Percentiles rank a stretch among this genome's conserved stretches.
These are phyloP conservation scores for Arthroderma uncinatum DNA, from an alignment of 2,329 filamentous ascomycete species.

Conservation along the genomic window DNA sequence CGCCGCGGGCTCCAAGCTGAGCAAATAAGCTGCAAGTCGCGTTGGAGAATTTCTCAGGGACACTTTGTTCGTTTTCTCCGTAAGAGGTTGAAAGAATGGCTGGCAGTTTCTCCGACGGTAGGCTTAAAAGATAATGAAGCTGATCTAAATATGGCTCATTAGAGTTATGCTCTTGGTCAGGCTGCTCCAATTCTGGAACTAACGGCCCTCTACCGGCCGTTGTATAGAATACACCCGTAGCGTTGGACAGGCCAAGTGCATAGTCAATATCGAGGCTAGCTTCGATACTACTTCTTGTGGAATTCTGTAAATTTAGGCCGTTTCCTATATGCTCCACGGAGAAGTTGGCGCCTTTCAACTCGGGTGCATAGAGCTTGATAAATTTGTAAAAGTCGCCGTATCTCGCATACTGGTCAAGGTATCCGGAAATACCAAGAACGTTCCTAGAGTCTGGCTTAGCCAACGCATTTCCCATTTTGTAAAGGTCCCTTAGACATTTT, in stretches of 20 bases:
- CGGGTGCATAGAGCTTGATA: conserved; percentile 43
- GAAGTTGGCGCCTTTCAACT: conserved; percentile 44
- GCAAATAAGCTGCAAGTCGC: conserved; percentile 52
- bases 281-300: conserved; percentile 39
- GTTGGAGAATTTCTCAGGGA: conserved; percentile 49
- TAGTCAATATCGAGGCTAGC: conserved; percentile 56
- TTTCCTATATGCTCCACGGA: conserved; percentile 46
- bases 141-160: conserved; percentile 60
- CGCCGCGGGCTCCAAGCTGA: conserved; percentile 55
- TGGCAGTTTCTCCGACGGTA: conserved; percentile 46
- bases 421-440: conserved; percentile 38
- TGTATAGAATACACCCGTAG: conserved; percentile 46
- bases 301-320: conserved; percentile 41
- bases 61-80: conserved; percentile 53
- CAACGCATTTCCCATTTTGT: conserved; percentile 36
- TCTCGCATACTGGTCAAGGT: conserved; percentile 42
- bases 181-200: conserved; percentile 38
- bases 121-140: conserved; percentile 47
- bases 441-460: conserved; percentile 29
- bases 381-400: conserved; percentile 48
- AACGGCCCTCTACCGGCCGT: conserved; percentile 47
- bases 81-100: conserved; percentile 59
- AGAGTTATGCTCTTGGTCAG: conserved; percentile 32
- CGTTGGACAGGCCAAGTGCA: conserved; percentile 44
- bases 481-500: conserved; percentile 40